Evolutionary conservation across 257 asterid species (phyloP).

Genomic region (Fraxinus pennsylvanica): DNA sequence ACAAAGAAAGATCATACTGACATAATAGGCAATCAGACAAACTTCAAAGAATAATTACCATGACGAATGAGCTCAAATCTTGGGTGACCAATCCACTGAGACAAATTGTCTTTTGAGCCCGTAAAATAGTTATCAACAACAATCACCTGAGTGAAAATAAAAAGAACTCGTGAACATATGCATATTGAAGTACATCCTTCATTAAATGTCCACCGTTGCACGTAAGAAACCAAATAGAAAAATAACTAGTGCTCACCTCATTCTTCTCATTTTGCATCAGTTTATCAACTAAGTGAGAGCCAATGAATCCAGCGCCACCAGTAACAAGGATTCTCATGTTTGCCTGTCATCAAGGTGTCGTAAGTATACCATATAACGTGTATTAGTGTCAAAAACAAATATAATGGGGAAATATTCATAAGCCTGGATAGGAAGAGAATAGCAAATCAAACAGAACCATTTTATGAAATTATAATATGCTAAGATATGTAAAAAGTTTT

Average conservation of each 20-base stretch:
- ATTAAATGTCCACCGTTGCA: neutral
- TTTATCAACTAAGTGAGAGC: conserved; percentile 56
- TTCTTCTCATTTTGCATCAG: conserved; percentile 58
- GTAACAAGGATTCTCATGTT: conserved; percentile 61
- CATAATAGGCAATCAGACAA: neutral
- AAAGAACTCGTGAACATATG: neutral
- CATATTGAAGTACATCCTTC: neutral
- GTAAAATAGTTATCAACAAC: conserved; percentile 56
- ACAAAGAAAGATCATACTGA: neutral
- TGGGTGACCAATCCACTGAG: conserved; percentile 57
- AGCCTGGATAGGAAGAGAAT: neutral
- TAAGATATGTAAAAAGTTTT: neutral
- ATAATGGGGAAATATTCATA: neutral
- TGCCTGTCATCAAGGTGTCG: conserved; percentile 28
- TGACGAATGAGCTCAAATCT: conserved; percentile 61
- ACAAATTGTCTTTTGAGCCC: conserved; percentile 52
- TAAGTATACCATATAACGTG: neutral
- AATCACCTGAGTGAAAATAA: conserved; percentile 32
- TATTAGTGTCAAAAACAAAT: neutral
- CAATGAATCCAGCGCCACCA: conserved; percentile 61
- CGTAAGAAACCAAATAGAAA: neutral
- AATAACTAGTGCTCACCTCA: conserved; percentile 30
- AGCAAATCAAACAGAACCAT: neutral
- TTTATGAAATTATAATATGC: neutral
- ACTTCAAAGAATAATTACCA: conserved; percentile 30